These are phyloP conservation scores for Monosporascus sp. DNA, from an alignment of 2,329 filamentous ascomycete genomes.

Conservation along the genomic window DNA sequence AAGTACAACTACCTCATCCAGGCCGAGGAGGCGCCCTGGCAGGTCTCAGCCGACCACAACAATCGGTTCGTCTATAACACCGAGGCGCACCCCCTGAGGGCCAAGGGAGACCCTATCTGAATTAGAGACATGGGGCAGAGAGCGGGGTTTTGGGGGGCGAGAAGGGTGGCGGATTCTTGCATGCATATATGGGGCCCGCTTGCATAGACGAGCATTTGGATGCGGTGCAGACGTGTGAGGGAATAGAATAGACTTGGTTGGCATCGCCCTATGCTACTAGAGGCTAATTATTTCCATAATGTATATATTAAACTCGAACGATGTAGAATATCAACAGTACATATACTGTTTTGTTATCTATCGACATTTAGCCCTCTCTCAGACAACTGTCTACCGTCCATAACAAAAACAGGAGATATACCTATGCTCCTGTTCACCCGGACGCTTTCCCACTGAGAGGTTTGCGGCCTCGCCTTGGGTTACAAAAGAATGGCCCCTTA, in stretches of 20 bases:
- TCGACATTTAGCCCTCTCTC: too few relatives aligned
- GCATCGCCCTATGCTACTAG: neutral
- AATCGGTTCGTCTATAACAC: constrained; percentile 52
- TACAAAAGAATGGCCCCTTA: too few relatives aligned
- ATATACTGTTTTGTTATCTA: too few relatives aligned
- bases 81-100: constrained; percentile 27
- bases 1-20: constrained; percentile 79
- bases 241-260: neutral
- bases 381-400: too few relatives aligned
- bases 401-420: too few relatives aligned
- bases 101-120: constrained; percentile 23
- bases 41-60: constrained; percentile 39
- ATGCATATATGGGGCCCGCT: neutral
- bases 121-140: neutral
- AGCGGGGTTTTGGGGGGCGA: too few relatives aligned
- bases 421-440: too few relatives aligned
- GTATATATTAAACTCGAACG: too few relatives aligned
- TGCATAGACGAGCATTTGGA: neutral
- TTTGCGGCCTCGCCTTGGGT: too few relatives aligned
- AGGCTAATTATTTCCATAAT: too few relatives aligned
- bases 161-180: neutral
- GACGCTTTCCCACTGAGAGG: too few relatives aligned
- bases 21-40: constrained; percentile 51
- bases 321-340: too few relatives aligned
- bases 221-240: neutral